Evolutionary conservation across 2,329 filamentous ascomycete genomes (phyloP).

Genomic region (Aspergillus sp.): DNA sequence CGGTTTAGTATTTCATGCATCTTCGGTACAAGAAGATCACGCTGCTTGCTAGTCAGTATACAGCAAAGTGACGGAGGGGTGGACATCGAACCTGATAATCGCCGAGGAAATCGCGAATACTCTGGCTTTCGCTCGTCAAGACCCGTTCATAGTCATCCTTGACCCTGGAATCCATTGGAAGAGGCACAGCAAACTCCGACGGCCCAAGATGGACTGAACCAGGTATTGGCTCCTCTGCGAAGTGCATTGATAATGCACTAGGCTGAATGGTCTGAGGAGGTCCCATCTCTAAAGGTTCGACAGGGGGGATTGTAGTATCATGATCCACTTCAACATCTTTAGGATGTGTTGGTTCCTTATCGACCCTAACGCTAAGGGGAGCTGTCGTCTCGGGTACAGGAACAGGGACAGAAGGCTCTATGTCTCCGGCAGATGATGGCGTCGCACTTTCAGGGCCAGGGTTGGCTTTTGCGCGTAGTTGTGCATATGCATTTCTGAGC

Average conservation of each 20-base stretch:
- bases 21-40: conserved; percentile 28
- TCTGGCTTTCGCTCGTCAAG: conserved; percentile 30
- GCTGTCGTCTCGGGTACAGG: conserved; percentile 32
- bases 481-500: conserved; percentile 33
- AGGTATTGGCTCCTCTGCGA: conserved; percentile 28
- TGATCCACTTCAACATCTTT: conserved; percentile 25
- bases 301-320: conserved; percentile 27
- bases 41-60: conserved; percentile 27
- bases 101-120: conserved; percentile 34
- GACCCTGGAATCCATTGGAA: conserved; percentile 48
- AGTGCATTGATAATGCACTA: conserved; percentile 35
- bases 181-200: conserved; percentile 43
- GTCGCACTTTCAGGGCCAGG: conserved; percentile 34
- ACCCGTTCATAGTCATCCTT: conserved; percentile 46
- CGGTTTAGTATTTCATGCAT: conserved; percentile 39
- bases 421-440: conserved; percentile 46
- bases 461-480: conserved; percentile 28
- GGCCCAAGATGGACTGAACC: conserved; percentile 41
- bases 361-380: conserved; percentile 42
- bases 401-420: conserved; percentile 35
- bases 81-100: conserved; percentile 30
- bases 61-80: not conserved
- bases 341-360: conserved; percentile 31
- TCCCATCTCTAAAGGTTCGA: conserved; percentile 31
- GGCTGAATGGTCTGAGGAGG: conserved; percentile 41